Base-by-base conservation (phyloP, 257 asterid genomes). In the Cruciata laevipes region DNA sequence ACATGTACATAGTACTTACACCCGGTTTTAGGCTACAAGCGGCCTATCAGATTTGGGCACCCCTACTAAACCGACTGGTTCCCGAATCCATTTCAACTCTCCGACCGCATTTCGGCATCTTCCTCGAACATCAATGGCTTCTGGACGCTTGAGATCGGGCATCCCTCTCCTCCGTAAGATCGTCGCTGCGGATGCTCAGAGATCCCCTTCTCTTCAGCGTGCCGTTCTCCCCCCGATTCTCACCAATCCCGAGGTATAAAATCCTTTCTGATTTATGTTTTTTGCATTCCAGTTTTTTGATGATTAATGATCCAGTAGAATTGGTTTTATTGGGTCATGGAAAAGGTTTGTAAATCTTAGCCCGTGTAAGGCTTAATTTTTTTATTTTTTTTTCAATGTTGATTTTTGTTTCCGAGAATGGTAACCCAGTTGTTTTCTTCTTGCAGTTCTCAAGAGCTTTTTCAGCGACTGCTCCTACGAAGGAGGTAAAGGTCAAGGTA, bases 401-500 rank as follows among this genome's bases (percentile, higher is more conserved):
- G n/a, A n/a, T n/a, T n/a, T 44, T 24, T 44, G 37, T 25, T 25
- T 64, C 35, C 23, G n/a, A 24, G 27, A 13, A 40, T 33, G 27
- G 11, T 14, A 13, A 60, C 23, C 33, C 17, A 42, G 31, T 30
- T 27, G 37, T 23, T 72, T 66, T 40, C 64, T 77, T 74, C 70
- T 81, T 76, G 79, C 81, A 87, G 95, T 69, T 79, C 49, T 65
- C 86, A 20, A 87, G 93, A 81, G 79, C 65, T 76, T 85, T 76
- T 75, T 84, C 88, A 1, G 76, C 79, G 51, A 76, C 61, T 8
- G 31, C 96, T 55, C 84, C 86, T 20, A 63, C 80, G 0, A 87
- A 85, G 70, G 84, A 82, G 75, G 78, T 77, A 79, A 84, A 85
- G 71, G 75, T 87, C 55, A 84, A 87, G 96, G 95, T 85, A 69